phyloP scores from a whole-genome alignment of 78 protist species.

The Dictyostelium purpureum region DNA sequence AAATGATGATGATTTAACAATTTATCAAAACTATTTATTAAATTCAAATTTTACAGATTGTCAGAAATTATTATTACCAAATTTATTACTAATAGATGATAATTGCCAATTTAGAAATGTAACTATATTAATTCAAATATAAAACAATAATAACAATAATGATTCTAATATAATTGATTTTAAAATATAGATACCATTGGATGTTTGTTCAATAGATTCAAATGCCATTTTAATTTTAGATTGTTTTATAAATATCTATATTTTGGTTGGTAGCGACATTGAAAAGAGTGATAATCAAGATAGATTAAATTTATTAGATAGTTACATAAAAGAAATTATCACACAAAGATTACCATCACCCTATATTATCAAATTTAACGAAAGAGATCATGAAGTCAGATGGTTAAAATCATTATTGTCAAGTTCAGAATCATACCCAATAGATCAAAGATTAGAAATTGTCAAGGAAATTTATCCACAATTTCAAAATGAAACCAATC shows the following conservation, averaged over 20 bases:
- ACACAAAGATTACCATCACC: conserved; percentile 16
- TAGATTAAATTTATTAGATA: neutral
- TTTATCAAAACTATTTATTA: neutral
- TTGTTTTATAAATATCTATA: neutral
- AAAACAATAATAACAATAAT: too few species aligned
- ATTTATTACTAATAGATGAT: neutral
- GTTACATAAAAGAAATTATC: neutral
- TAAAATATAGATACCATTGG: neutral
- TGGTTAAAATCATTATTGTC: conserved; percentile 8
- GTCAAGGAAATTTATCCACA: conserved; percentile 19
- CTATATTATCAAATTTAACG: neutral
- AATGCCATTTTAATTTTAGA: neutral
- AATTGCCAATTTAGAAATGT: neutral
- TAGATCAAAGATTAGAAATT: conserved; percentile 9
- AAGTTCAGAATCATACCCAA: neutral
- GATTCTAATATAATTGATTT: neutral
- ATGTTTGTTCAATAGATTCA: conserved; percentile 4
- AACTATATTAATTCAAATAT: too few species aligned
- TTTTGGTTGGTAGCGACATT: neutral
- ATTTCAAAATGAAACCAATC: neutral
- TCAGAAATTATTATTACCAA: conserved; percentile 37
- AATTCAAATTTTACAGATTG: conserved; percentile 16
- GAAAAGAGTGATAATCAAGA: neutral
- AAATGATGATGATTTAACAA: conserved; percentile 49
- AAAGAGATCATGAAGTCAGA: neutral